A percentile compares a stretch with the other conserved stretches of the same genome.
Conservation (phyloP, 2,329 filamentous ascomycete species). For the Pestalotiopsis sp. region DNA sequence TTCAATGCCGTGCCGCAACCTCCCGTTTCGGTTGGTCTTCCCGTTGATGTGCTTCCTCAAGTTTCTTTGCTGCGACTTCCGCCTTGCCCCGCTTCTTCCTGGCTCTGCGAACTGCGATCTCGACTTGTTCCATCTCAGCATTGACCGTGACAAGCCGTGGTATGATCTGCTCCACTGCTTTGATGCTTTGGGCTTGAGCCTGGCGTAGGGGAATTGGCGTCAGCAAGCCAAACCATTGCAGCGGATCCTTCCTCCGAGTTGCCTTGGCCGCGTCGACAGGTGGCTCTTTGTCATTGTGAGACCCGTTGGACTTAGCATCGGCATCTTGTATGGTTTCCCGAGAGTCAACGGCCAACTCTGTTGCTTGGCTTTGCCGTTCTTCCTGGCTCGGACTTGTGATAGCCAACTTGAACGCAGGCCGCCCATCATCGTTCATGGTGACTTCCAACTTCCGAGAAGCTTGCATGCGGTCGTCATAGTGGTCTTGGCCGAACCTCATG, state of each 20-base stretch:
- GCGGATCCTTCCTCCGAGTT: constrained; percentile 49
- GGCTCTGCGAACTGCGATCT: constrained; percentile 68
- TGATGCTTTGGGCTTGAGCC: constrained; percentile 61
- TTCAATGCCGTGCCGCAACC: background rate
- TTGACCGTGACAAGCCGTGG: constrained; percentile 59
- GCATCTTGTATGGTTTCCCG: background rate
- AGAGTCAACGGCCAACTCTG: too few relatives aligned
- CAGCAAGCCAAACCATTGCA: constrained; percentile 59
- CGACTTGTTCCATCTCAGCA: constrained; percentile 63
- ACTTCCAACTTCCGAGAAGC: constrained; percentile 50
- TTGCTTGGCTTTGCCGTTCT: background rate
- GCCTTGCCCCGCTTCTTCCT: constrained; percentile 56
- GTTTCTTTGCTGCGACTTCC: constrained; percentile 34
- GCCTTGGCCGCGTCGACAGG: constrained; percentile 9
- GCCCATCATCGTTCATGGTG: background rate
- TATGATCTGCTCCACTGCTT: constrained; percentile 58
- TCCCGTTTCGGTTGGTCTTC: background rate
- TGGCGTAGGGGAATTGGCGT: constrained; percentile 53
- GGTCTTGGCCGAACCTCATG: constrained; percentile 66
- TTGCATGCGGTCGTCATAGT: constrained; percentile 75
- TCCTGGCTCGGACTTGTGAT: background rate
- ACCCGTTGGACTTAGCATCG: constrained; percentile 16
- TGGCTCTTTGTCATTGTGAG: constrained; percentile 9
- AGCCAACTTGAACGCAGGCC: background rate
- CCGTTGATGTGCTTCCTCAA: constrained; percentile 13